These are phyloP conservation scores for Trichoderma koningiopsis DNA, from an alignment of 2,329 filamentous ascomycete genomes.

Conservation along the genomic window DNA sequence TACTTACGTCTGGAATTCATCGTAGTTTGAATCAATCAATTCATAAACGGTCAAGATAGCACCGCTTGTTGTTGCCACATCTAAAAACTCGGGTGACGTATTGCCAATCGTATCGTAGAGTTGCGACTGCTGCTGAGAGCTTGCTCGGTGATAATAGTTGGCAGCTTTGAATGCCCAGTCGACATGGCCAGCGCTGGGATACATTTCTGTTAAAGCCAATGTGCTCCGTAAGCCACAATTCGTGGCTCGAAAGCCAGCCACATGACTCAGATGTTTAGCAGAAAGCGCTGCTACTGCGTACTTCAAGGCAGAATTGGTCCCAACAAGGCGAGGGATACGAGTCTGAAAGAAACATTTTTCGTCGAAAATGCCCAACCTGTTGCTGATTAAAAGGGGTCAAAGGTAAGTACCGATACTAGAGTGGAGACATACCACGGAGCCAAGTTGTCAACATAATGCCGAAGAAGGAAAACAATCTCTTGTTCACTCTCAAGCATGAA, in stretches of 20 bases:
- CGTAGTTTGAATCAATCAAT: constrained; percentile 8
- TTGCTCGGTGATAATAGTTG: constrained; percentile 11
- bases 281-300: constrained; percentile 1
- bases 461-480: constrained; percentile 19
- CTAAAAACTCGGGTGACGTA: neutral
- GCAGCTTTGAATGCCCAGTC: constrained; percentile 20
- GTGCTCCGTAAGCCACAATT: neutral
- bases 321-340: neutral
- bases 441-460: constrained; percentile 14
- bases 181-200: constrained; percentile 1
- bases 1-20: constrained; percentile 7
- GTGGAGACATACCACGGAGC: neutral
- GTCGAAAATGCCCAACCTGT: constrained; percentile 7
- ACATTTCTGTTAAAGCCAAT: constrained; percentile 13
- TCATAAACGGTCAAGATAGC: constrained; percentile 2
- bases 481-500: constrained; percentile 18
- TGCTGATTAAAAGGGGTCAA: neutral
- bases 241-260: constrained; percentile 4
- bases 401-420: neutral
- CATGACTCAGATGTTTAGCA: constrained; percentile 8
- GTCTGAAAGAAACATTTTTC: constrained; percentile 13
- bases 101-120: neutral
- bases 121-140: neutral
- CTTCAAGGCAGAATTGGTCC: neutral
- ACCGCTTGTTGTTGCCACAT: neutral